Evolutionary conservation across 2,329 filamentous ascomycete species (phyloP), one percentile per base, ranked within the genome.

Genomic region (Xylariales sp.): DNA sequence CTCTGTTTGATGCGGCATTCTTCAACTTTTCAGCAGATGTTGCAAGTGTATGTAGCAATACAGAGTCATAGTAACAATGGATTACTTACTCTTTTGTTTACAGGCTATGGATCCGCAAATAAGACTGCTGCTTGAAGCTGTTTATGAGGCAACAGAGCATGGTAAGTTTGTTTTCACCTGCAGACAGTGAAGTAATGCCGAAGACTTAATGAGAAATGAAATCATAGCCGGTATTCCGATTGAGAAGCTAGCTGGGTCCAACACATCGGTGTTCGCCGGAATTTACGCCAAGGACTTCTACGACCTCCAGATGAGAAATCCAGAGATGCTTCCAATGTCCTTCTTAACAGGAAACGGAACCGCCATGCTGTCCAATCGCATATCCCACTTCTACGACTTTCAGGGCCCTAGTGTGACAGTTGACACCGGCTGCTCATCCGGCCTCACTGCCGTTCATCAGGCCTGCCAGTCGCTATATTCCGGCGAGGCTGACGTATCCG

Each of bases 371-470:
- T 29, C 40, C 6, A 39, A 39, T 7, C 17, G 36, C 5, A 16
- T 42, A 4, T 34, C 35, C 11, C 30, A 30, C 13, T 38, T 32
- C 17, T 38, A 35, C 18, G 23, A 42, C 21, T 20, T 42, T 11
- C 17, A 21, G 5, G 40, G 35, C 4, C 24, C 35, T 6, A 35
- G 30, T 21, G 27, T 35, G 4, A 42, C 13, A 16, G 24, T 42
- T 13, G 40, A 42, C 25, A 42, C 40, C 6, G 40, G 35, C 4
- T 42, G 40, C 25, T 42, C 36, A 3, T 27, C 29, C 6, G 23
- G 19, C 12, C 13, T 42, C 11, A 31, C 35, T 14, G 35, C 35
- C 5, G 14, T 42, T 15, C 30, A 42, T 19, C 24, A 31, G 6
- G 35, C 21, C 4, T 36, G 36, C 12, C 30, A 38, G 20, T 21